Evolutionary conservation across 129 eudicot species (phyloP).

Genomic region (sunflower (Helianthus annuus)): HanXRQr2.0-SUNRISE NC_035440.2:146607679-146608178

Average conservation of each 20-base stretch:
- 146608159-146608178: slow-evolving; percentile 35
- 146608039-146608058: not conserved
- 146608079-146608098: not conserved
- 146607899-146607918: slow-evolving; percentile 45
- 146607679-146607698: slow-evolving; percentile 32
- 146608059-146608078: not conserved
- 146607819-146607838: slow-evolving; percentile 46
- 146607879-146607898: slow-evolving; percentile 52
- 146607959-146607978: slow-evolving; percentile 10
- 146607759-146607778: slow-evolving; percentile 23
- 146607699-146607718: slow-evolving; percentile 27
- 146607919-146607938: slow-evolving; percentile 17
- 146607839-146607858: slow-evolving; percentile 51
- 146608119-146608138: slow-evolving; percentile 25
- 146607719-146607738: slow-evolving; percentile 30
- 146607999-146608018: slow-evolving; percentile 20
- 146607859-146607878: slow-evolving; percentile 46
- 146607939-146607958: slow-evolving; percentile 21
- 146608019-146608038: slow-evolving; percentile 23
- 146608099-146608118: not conserved
- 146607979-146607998: slow-evolving; percentile 7
- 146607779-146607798: slow-evolving; percentile 38
- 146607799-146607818: slow-evolving; percentile 74
- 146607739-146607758: slow-evolving; percentile 1
- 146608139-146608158: slow-evolving; percentile 5